Percentiles rank a stretch among this genome's conserved stretches.
These are phyloP conservation scores for Komagataella mondaviorum DNA, from an alignment of 805 yeast species.

Conservation along the genomic window DNA sequence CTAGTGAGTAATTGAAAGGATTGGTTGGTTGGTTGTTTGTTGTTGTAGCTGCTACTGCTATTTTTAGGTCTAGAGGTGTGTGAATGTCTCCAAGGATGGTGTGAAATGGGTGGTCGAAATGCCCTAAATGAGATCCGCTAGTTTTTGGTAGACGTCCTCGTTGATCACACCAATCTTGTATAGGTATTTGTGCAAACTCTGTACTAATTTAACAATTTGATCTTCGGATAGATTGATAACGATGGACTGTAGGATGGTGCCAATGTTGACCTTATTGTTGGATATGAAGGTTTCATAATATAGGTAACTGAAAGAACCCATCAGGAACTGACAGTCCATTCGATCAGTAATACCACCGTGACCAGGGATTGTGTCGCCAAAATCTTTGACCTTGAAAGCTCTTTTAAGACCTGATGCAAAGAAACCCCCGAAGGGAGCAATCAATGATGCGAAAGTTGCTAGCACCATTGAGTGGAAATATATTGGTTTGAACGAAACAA, in stretches of 20 bases:
- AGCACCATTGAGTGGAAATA: constrained; percentile 78
- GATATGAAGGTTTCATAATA: constrained; percentile 89
- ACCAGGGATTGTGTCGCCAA: constrained; percentile 97
- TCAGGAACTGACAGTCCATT: constrained; percentile 93
- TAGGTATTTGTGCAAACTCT: constrained; percentile 44
- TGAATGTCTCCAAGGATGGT: not conserved
- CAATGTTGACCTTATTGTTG: constrained; percentile 56
- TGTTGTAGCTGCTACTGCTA: not conserved
- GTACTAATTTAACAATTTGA: constrained; percentile 51
- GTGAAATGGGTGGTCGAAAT: not conserved
- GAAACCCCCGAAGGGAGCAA: constrained; percentile 98
- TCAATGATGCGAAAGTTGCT: constrained; percentile 90
- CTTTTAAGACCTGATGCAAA: constrained; percentile 96
- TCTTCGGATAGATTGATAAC: constrained; percentile 53
- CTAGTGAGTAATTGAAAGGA: not conserved
- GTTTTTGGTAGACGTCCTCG: constrained; percentile 17
- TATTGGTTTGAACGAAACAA: constrained; percentile 64
- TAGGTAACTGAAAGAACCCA: constrained; percentile 91
- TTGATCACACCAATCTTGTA: constrained; percentile 25
- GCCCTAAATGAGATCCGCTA: not conserved
- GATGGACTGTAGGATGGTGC: constrained; percentile 62
- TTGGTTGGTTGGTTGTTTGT: not conserved
- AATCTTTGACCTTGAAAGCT: constrained; percentile 92
- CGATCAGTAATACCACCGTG: constrained; percentile 98
- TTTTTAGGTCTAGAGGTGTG: no score